Conservation (phyloP, 495 filamentous ascomycete species). For the Penicillium ochrochloron region DNA sequence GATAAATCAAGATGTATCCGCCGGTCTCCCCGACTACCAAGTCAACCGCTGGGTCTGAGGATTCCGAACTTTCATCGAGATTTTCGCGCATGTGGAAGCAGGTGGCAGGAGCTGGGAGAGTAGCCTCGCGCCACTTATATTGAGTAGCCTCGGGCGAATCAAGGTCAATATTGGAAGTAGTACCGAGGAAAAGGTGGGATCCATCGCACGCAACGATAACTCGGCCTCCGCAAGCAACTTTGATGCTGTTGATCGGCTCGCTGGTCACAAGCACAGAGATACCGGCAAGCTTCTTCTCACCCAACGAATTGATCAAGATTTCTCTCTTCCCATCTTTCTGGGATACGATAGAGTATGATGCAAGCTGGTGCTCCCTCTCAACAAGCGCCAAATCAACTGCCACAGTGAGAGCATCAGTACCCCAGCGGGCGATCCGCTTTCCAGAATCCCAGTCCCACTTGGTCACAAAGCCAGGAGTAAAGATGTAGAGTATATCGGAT, state of each 20-base stretch:
- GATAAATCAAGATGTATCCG: conserved; percentile 79
- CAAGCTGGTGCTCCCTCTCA: conserved; percentile 17
- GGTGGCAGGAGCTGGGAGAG: conserved; percentile 37
- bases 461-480: conserved; percentile 68
- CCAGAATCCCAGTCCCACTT: conserved; percentile 78
- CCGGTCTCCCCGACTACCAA: conserved; percentile 73
- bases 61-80: conserved; percentile 28
- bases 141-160: conserved; percentile 27
- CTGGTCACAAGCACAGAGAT: conserved; percentile 35
- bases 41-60: conserved; percentile 54
- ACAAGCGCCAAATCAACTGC: conserved; percentile 28
- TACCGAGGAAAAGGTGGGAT: conserved; percentile 42
- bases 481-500: conserved; percentile 68
- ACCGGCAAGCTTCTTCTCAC: conserved; percentile 30
- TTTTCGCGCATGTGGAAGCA: conserved; percentile 40
- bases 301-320: conserved; percentile 31
- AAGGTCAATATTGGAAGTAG: conserved; percentile 17
- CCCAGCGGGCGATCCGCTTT: conserved; percentile 52
- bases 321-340: conserved; percentile 40
- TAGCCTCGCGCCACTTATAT: conserved; percentile 59
- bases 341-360: conserved; percentile 26
- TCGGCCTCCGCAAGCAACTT: conserved; percentile 36
- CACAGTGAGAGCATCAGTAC: conserved; percentile 34
- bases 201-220: conserved; percentile 45
- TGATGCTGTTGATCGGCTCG: conserved; percentile 39